Evolutionary conservation across 306 rosid species (phyloP).

Genomic region (Medicago ruthenica): DNA sequence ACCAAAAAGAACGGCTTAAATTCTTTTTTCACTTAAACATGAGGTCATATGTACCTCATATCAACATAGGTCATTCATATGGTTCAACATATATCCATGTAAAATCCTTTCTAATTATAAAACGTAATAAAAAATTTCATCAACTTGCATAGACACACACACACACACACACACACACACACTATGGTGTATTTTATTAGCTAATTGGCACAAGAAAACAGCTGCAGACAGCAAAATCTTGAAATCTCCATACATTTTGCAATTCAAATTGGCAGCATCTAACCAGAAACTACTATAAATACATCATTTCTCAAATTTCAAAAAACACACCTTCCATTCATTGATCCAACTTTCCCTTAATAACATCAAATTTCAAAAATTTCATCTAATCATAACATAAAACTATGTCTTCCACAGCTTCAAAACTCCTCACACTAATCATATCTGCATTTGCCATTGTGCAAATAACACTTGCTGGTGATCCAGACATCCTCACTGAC

Average conservation of each 20-base stretch:
- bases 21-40: background rate
- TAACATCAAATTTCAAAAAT: too few species aligned
- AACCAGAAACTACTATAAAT: constrained; percentile 9
- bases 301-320: background rate
- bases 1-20: background rate
- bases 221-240: constrained; percentile 15
- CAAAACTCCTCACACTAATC: constrained; percentile 38
- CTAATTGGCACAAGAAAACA: background rate
- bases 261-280: background rate
- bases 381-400: background rate
- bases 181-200: background rate
- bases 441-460: constrained; percentile 34
- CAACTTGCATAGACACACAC: too few species aligned
- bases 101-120: background rate
- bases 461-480: constrained; percentile 45
- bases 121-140: background rate
- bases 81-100: background rate
- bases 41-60: background rate
- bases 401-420: background rate
- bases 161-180: too few species aligned
- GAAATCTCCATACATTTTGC: constrained; percentile 22
- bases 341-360: background rate
- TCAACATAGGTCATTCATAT: background rate
- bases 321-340: background rate
- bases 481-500: constrained; percentile 56